These are phyloP conservation scores for Heterotrichella gracilis DNA, from an alignment of 352 stramenopile genomes.

Conservation along the genomic window DNA sequence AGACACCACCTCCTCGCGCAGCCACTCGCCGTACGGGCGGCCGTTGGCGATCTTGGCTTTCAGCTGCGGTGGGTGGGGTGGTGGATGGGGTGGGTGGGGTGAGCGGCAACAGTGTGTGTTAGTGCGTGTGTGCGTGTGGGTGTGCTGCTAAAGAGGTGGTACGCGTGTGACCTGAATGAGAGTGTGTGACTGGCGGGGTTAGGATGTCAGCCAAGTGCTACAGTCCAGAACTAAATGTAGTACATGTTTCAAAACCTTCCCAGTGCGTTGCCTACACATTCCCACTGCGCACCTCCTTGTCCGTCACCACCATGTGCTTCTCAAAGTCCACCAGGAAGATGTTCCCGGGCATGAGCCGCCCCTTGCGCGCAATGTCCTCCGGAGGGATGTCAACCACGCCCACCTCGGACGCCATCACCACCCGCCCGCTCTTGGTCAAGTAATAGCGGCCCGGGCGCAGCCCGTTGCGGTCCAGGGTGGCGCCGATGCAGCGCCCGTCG, in stretches of 20 bases:
- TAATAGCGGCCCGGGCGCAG: constrained; percentile 71
- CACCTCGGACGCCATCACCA: constrained; percentile 66
- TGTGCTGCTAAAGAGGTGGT: no score
- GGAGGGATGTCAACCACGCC: constrained; percentile 57
- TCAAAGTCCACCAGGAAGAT: constrained; percentile 87
- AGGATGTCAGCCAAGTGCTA: no score
- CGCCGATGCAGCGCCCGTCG: constrained; percentile 58
- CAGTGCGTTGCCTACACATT: constrained; percentile 39
- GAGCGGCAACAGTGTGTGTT: no score
- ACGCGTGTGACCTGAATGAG: no score
- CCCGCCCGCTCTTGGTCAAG: constrained; percentile 70
- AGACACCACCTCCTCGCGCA: constrained; percentile 54
- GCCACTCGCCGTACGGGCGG: neutral
- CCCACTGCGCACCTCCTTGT: constrained; percentile 78
- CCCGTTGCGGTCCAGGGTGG: constrained; percentile 73
- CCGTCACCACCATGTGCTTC: constrained; percentile 55
- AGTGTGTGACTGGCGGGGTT: no score
- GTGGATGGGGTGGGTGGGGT: no score
- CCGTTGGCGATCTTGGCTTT: constrained; percentile 16
- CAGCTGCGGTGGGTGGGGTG: no score
- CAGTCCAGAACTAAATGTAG: no score
- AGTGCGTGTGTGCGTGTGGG: no score
- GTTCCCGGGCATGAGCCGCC: constrained; percentile 67
- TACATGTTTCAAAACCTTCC: no score
- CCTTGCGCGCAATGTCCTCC: constrained; percentile 55